These are phyloP conservation scores for Iberis pinnata DNA, from an alignment of 345 rosid species.

Conservation along the genomic window DNA sequence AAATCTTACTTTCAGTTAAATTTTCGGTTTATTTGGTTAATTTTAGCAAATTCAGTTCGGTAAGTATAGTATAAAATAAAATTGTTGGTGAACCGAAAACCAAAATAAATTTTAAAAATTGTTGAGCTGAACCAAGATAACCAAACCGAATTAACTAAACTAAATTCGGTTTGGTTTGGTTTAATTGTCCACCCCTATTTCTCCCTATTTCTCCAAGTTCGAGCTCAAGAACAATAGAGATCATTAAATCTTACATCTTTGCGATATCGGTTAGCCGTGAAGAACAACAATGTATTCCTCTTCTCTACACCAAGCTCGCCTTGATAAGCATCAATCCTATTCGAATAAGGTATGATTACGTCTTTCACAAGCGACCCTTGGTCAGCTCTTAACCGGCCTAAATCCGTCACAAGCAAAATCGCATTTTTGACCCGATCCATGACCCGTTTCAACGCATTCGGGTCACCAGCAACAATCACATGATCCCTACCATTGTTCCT, in stretches of 20 bases:
- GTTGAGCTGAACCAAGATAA: no score
- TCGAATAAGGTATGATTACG: slow-evolving; percentile 69
- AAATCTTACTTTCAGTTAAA: no score
- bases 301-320: slow-evolving; percentile 56
- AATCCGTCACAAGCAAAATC: slow-evolving; percentile 55
- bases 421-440: slow-evolving; percentile 62
- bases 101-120: no score
- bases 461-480: slow-evolving; percentile 67
- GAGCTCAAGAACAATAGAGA: neutral
- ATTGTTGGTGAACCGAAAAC: no score
- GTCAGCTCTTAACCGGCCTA: slow-evolving; percentile 61
- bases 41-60: no score
- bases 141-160: no score
- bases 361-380: slow-evolving; percentile 90
- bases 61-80: no score
- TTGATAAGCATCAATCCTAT: slow-evolving; percentile 52
- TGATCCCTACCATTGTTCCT: slow-evolving; percentile 78
- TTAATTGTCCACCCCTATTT: no score
- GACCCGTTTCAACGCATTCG: slow-evolving; percentile 60
- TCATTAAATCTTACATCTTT: slow-evolving; percentile 49
- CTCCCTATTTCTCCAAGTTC: no score
- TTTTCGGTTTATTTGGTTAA: no score
- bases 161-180: no score
- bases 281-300: slow-evolving; percentile 62
- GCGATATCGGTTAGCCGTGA: slow-evolving; percentile 78